Percentiles rank a stretch among this genome's conserved stretches.
phyloP scores from a whole-genome alignment of 441 rosid genomes.

The Rhodomyrtus psidioides region DNA sequence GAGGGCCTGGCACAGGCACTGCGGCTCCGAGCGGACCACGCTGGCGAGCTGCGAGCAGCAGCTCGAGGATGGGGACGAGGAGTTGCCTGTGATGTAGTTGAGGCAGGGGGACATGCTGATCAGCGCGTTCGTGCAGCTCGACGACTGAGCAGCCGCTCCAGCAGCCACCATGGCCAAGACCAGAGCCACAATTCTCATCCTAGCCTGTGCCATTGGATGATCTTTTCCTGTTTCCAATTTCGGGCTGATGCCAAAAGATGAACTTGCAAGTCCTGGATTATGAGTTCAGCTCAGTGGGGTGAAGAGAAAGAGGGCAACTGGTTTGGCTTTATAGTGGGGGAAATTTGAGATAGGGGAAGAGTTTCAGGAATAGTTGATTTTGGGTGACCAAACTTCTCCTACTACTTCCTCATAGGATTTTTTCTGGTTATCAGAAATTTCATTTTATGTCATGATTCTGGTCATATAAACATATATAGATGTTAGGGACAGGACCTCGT shows the following conservation, averaged over 20 bases:
- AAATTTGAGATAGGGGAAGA: not conserved
- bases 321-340: not conserved
- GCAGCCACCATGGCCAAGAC: slow-evolving; percentile 24
- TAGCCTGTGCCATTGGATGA: slow-evolving; percentile 18
- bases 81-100: slow-evolving; percentile 66
- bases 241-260: not conserved
- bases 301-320: not conserved
- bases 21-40: slow-evolving; percentile 68
- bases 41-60: slow-evolving; percentile 75
- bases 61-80: slow-evolving; percentile 56
- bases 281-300: not conserved
- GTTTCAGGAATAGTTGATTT: not conserved
- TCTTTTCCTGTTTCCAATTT: not conserved
- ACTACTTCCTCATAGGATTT: not conserved
- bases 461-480: not conserved
- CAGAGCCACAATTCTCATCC: slow-evolving; percentile 19
- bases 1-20: slow-evolving; percentile 76
- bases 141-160: slow-evolving; percentile 43
- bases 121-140: slow-evolving; percentile 52
- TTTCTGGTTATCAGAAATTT: not conserved
- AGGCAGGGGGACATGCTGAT: slow-evolving; percentile 81
- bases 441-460: not conserved
- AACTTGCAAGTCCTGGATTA: not conserved
- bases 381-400: not conserved
- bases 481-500: not conserved